These are phyloP conservation scores for Kokia cookei DNA, from an alignment of 441 rosid species.

Conservation along the genomic window DNA sequence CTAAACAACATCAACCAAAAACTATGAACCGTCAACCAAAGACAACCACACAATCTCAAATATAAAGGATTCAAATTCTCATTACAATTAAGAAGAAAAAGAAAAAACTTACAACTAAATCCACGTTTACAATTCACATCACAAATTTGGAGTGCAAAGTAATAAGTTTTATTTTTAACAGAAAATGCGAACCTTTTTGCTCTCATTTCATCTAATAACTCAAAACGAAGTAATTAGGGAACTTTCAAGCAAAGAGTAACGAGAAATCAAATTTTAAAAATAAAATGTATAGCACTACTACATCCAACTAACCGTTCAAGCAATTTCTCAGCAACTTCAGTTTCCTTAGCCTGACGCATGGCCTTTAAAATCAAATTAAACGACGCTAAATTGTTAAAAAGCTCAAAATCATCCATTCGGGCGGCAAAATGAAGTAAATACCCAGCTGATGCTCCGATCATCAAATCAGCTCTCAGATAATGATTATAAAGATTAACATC, in stretches of 20 bases:
- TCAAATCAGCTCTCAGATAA: slow-evolving; percentile 76
- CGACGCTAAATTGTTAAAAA: slow-evolving; percentile 62
- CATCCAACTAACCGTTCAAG: slow-evolving; percentile 47
- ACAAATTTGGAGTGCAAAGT: not conserved
- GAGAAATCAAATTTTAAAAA: not conserved
- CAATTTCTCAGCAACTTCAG: slow-evolving; percentile 67
- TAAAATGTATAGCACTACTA: not conserved
- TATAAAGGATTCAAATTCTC: not conserved
- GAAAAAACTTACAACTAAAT: not conserved
- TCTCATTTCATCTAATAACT: not conserved
- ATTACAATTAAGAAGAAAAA: not conserved
- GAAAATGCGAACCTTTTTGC: not conserved
- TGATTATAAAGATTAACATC: slow-evolving; percentile 65
- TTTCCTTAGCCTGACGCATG: slow-evolving; percentile 53
- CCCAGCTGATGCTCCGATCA: slow-evolving; percentile 46
- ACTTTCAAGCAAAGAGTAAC: not conserved
- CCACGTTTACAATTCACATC: too few relatives aligned
- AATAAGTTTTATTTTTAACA: not conserved
- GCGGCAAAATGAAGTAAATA: slow-evolving; percentile 65
- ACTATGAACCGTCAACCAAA: not conserved
- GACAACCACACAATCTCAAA: not conserved
- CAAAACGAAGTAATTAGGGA: not conserved
- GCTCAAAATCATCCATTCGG: slow-evolving; percentile 51
- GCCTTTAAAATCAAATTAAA: slow-evolving; percentile 77
- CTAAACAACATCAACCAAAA: not conserved